phyloP scores from a whole-genome alignment of 345 rosid species.

The Camelina laxa region DNA sequence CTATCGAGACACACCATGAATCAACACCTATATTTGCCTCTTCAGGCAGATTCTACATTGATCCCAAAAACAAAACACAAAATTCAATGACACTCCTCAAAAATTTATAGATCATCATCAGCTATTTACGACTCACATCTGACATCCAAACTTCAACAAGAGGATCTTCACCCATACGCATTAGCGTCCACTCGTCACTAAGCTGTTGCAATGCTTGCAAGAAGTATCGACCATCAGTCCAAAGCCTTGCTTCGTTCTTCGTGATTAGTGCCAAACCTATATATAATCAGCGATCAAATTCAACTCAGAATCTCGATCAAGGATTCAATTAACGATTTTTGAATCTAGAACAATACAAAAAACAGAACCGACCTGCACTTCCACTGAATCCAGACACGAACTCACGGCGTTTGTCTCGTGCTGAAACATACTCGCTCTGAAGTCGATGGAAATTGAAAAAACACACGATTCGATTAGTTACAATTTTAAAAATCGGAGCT shows the following conservation, averaged over 20 bases:
- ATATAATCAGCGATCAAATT: conserved; percentile 12
- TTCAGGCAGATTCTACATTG: conserved; percentile 65
- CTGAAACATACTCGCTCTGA: conserved; percentile 94
- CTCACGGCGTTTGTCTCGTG: conserved; percentile 80
- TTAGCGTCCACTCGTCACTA: conserved; percentile 78
- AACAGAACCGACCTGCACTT: conserved; percentile 70
- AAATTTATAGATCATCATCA: background rate
- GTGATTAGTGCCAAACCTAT: conserved; percentile 87
- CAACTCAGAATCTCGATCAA: background rate
- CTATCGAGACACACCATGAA: conserved; percentile 87
- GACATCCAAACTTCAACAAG: conserved; percentile 80
- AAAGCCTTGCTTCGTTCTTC: conserved; percentile 68
- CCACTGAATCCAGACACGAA: conserved; percentile 94
- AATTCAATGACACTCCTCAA: background rate
- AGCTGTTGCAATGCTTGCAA: conserved; percentile 87
- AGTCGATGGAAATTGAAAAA: background rate
- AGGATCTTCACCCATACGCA: conserved; percentile 96
- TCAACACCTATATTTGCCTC: conserved; percentile 81
- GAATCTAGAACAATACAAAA: background rate
- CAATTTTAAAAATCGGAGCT: conserved; percentile 12
- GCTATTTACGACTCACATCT: conserved; percentile 48
- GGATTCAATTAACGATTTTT: conserved; percentile 17
- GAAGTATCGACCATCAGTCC: conserved; percentile 97
- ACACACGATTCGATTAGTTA: background rate
- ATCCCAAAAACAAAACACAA: background rate